Evolutionary conservation across 345 rosid species (phyloP), one percentile per base, ranked within the genome.

Genomic region (Gossypioides kirkii): DNA sequence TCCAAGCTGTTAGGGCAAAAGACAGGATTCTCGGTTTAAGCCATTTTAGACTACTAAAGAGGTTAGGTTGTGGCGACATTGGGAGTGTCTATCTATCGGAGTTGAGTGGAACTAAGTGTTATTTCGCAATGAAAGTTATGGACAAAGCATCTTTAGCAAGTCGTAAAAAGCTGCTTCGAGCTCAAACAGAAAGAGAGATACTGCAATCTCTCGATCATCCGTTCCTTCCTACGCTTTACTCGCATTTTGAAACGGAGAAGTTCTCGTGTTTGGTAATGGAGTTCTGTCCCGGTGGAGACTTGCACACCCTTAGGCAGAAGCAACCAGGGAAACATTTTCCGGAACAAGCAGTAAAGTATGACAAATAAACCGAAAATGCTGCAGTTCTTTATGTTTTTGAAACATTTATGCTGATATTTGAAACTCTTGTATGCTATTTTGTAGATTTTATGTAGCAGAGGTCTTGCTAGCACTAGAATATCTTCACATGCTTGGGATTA

Each of bases 61-160:
- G 98, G 81, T 84, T 93, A 74, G 98, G 98, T 32, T 93, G 93
- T 26, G 97, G 98, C 41, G 98, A 93, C 78, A 93, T 93, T 28
- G 98, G 98, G 62, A 93, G 98, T 77, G 98, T 93, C 49, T 88
- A 93, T 80, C 87, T 92, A 69, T 90, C 96, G 2, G 98, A 90
- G 88, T 84, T 93, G 78, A 88, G 87, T 70, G 98, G 98, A 81
- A 93, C 91, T 0, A 91, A 84, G 76, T 87, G 98, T 80, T 83
- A 86, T 79, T 91, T 93, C 78, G 98, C 97, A 4, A 91, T 89
- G 97, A 93, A 93, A 82, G 98, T 93, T 38, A 93, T 93, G 98
- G 98, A 93, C 75, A 91, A 93, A 85, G 90, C 89, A 47, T 89
- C 97, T 74, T 84, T 93, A 71, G 98, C 93, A 0, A 86, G 90